Percentiles rank a stretch among this genome's conserved stretches.
Conservation (phyloP, 176 grass and related monocot genomes). For the Thinopyrum elongatum region DNA sequence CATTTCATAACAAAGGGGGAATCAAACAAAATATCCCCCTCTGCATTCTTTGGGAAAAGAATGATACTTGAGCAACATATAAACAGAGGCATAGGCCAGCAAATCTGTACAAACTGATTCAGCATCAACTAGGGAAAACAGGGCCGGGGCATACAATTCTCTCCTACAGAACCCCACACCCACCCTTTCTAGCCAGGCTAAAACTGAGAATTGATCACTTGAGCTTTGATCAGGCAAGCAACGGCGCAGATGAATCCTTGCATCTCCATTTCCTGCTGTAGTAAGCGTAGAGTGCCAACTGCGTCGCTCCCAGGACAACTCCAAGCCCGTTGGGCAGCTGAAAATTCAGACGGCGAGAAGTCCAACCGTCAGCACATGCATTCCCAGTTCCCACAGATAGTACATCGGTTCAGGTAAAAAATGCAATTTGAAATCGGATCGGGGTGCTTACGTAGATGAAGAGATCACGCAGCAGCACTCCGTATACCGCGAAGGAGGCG, state of each 20-base stretch:
- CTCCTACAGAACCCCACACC: not conserved
- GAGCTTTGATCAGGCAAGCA: slow-evolving; percentile 40
- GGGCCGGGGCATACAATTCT: not conserved
- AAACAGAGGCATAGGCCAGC: not conserved
- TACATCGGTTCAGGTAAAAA: not conserved
- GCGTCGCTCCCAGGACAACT: slow-evolving; percentile 52
- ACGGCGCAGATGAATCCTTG: slow-evolving; percentile 18
- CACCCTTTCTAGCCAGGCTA: not conserved
- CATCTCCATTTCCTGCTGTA: slow-evolving; percentile 56
- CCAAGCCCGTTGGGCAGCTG: slow-evolving; percentile 86
- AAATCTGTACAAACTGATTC: slow-evolving; percentile 18
- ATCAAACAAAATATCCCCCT: not conserved
- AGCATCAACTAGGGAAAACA: not conserved
- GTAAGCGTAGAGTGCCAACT: slow-evolving; percentile 65
- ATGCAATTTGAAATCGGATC: not conserved
- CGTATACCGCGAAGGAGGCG: slow-evolving; percentile 59
- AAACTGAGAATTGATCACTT: not conserved
- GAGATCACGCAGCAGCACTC: slow-evolving; percentile 55
- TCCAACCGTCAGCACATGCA: not conserved
- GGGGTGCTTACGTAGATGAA: slow-evolving; percentile 73
- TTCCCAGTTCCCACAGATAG: not conserved
- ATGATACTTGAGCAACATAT: not conserved
- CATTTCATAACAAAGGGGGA: not conserved
- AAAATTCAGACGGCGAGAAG: not conserved
- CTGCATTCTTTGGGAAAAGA: not conserved